A percentile compares a stretch with the other conserved stretches of the same genome.
Conservation (phyloP, 495 filamentous ascomycete species). For the Cenococcum geophilum region DNA sequence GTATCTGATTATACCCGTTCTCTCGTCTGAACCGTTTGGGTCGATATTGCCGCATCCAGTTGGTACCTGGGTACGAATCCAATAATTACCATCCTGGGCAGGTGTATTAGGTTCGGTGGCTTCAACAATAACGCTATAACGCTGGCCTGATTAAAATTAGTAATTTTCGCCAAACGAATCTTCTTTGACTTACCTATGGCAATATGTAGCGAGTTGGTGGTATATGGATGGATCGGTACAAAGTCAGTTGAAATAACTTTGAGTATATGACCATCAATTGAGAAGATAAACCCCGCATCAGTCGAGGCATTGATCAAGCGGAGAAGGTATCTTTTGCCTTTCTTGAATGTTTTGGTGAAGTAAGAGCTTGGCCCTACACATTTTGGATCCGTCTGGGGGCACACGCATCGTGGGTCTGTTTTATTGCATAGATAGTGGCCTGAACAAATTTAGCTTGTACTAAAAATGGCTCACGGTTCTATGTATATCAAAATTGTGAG, state of each 20-base stretch:
- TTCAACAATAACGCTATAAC: slow-evolving; percentile 38
- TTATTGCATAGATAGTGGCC: too few relatives aligned
- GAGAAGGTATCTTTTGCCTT: slow-evolving; percentile 37
- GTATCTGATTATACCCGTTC: not conserved
- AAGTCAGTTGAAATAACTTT: slow-evolving; percentile 24
- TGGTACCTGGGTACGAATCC: slow-evolving; percentile 35
- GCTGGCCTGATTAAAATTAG: slow-evolving; percentile 23
- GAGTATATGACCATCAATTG: slow-evolving; percentile 23
- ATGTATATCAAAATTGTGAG: not conserved
- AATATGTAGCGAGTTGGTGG: too few relatives aligned
- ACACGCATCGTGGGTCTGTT: too few relatives aligned
- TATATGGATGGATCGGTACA: slow-evolving; percentile 26
- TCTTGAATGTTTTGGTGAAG: slow-evolving; percentile 37
- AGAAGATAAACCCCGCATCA: slow-evolving; percentile 18
- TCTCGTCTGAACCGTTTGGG: too few relatives aligned
- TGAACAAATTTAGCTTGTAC: too few relatives aligned
- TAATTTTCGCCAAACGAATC: too few relatives aligned
- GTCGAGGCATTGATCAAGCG: slow-evolving; percentile 35
- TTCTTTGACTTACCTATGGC: too few relatives aligned
- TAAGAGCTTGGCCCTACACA: not conserved
- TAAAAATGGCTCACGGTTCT: not conserved
- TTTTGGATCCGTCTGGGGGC: not conserved
- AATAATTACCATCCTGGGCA: slow-evolving; percentile 33
- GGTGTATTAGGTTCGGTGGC: slow-evolving; percentile 28
- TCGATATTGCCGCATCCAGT: not conserved